Percentiles rank a stretch among this genome's conserved stretches.
phyloP scores from a whole-genome alignment of 139 green algal genomes.

The Micractinium sp. region DNA sequence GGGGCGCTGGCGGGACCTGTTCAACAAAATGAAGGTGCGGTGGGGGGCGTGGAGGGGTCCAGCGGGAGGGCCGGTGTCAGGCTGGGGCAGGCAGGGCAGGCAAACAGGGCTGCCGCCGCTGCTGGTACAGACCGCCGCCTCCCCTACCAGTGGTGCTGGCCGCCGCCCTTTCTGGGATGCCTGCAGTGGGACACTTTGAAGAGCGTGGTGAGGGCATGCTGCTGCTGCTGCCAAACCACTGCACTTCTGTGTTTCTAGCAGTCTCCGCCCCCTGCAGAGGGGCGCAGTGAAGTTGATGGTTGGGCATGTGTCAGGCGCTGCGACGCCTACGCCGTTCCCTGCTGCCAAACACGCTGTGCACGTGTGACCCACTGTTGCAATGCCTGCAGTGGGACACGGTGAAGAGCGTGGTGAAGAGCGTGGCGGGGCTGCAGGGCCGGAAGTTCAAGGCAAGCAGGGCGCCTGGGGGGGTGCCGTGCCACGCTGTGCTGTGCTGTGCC shows the following conservation, averaged over 20 bases:
- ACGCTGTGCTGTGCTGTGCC: background rate
- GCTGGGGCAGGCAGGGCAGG: too few species aligned
- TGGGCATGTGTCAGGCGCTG: too few species aligned
- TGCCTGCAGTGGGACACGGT: slow-evolving; percentile 67
- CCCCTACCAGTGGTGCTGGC: too few species aligned
- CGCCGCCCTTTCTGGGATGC: too few species aligned
- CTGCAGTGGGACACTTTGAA: background rate
- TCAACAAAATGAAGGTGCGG: slow-evolving; percentile 70
- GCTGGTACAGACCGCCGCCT: background rate
- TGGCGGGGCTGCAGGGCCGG: slow-evolving; percentile 69
- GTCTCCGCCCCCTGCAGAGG: background rate
- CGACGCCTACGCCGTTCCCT: too few species aligned
- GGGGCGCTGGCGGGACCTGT: slow-evolving; percentile 73
- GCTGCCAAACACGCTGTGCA: background rate
- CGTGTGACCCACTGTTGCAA: too few species aligned
- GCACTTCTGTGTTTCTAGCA: background rate
- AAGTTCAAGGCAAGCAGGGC: slow-evolving; percentile 66
- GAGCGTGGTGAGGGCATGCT: background rate
- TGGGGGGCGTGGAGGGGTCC: too few species aligned
- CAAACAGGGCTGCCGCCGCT: too few species aligned
- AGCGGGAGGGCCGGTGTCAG: too few species aligned
- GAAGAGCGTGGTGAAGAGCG: slow-evolving; percentile 69
- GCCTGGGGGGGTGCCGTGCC: background rate
- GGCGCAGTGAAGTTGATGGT: background rate
- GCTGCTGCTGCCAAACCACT: background rate